Base-by-base conservation (phyloP, 106 monocot genomes). In the Dioscorea zingiberensis region DNA sequence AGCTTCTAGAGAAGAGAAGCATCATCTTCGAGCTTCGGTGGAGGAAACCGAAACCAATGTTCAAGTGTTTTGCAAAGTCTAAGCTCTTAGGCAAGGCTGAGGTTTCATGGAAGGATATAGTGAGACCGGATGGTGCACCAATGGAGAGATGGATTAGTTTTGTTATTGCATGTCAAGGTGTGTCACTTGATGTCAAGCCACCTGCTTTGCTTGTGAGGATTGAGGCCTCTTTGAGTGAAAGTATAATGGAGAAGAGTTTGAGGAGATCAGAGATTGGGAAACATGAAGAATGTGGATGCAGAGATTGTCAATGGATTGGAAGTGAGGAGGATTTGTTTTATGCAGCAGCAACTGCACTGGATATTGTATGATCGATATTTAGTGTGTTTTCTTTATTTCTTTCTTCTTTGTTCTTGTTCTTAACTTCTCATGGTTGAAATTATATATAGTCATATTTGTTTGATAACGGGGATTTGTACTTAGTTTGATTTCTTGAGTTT, bases 51-150 rank as follows among this genome's bases (percentile, higher is more conserved):
- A 21, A 2, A 5, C 16, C 54, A 4, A 21, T 63, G 28, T 14
- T 71, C 4, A 62, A 54, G 17, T 54, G 54, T 23, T 18, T 63
- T 14, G 17, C 24, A n/a, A 27, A 54, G 62, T 71, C 71, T 1
- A 55, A 71, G 63, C 63, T 71, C 38, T 4, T 71, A 23, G 71
- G 71, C 9, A 55, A 32, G 38, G 63, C 30, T 2, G 54, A 63
- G 44, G 38, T 71, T 29, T 30, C 71, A 19, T 71, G 71, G 71
- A 71, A 63, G 63, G 63, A 71, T 3, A 46, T 60, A n/a, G 21
- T 61, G 48, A 60, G 22, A 0, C 5, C 60, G 15, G 17, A 19
- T 15, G 29, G 19, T n/a, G 14, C 3, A 21, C 27, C 48, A 11
- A 15, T 29, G 51, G 51, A 71, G 71, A 71, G 48, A 21, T 62